Base-by-base conservation (phyloP, 495 filamentous ascomycete species). In the Cercophora newfieldiana region DNA sequence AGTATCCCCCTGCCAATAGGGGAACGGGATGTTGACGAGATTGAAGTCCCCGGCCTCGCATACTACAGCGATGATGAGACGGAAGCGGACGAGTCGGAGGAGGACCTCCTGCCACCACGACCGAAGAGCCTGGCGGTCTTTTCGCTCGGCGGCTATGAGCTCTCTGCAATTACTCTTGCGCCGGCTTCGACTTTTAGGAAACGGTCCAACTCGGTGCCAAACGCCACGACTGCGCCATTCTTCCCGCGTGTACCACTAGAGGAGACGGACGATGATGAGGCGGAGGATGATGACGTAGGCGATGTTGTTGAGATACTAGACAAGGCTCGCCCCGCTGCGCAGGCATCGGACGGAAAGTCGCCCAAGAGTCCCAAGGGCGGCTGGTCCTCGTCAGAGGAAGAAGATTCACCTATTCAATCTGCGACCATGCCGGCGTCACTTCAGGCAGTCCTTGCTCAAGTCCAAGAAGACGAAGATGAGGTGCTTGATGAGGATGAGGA, bases 1-100 rank as follows among this genome's bases (percentile, higher is more conserved):
- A 77, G 74, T 12, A 85, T 90, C 62, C 88, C 87, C 12, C 73
- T 95, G 25, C 91, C 91, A 5, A 78, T 90, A 53, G 78, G 77
- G n/a, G 82, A 86, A 18, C 83, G 90, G 54, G 91, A 94, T 74
- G 75, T 92, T 0, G 82, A 86, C 51, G 90, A 94, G 71, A 93
- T 93, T 49, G 88, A 91, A 66, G 82, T 90, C 51, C 88, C 89
- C 7, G 87, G 88, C 3, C 82, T 90, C 44, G 81, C 80, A 8
- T 73, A 76, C 18, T 82, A 88, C 59, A 81, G 82, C 57, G 88
- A 91, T 22, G 84, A 86, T 14, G 86, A 88, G 54, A 79, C 82
- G 21, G 82, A 83, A 33, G 82, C 82, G 7, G 81, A 82, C 66
- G 75, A 85, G 55, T 79, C 76, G 28, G 77, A 82, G 28, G 67